Base-by-base conservation (phyloP, 23 red algal genomes). In the Gracilaria gracilis region DNA sequence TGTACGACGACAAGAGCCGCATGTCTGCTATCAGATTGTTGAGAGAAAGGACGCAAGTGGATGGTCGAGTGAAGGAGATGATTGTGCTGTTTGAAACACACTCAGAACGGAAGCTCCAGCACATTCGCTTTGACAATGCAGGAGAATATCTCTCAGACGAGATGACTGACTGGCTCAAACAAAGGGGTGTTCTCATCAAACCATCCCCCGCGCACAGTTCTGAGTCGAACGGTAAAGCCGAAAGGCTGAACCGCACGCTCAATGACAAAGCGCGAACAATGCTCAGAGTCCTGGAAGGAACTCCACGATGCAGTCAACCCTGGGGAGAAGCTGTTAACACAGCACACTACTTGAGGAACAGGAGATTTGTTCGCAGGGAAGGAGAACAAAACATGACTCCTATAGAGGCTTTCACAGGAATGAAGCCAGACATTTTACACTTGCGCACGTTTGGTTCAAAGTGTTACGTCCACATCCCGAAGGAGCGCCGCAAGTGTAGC, bases 151-250 rank as follows among this genome's bases (percentile, higher is more conserved):
- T 58, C 19, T 58, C 54, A 23, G 19, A 58, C 7, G 4, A 19
- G 7, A 12, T 58, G 2, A 20, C 54, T 2, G 16, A 19, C 2
- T 58, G 16, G 54, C 19, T 58, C 4, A 7, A 58, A 7, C 15
- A 4, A 3, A 74, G 25, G 16, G 80, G 46, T 15, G 11, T 4
- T 7, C 42, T 46, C 11, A 11, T 46, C 11, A 11, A 46, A 46
- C 42, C 42, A 7, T 7, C 42, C 11, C 5, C 42, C 11, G 42
- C 42, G 4, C 62, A 58, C 57, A 57, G 24, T 35, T 32, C 44
- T 6, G 80, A 83, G 48, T 83, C 80, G 28, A 83, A 58, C 20
- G 80, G 80, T 13, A 27, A 65, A 27, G 51, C 47, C 23, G 80
- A 59, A 44, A 35, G 80, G 15, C 20, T 83, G 15, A 83, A 83